These are phyloP conservation scores for Parachaetomium inaequale DNA, from an alignment of 495 filamentous ascomycete species.

Conservation along the genomic window DNA sequence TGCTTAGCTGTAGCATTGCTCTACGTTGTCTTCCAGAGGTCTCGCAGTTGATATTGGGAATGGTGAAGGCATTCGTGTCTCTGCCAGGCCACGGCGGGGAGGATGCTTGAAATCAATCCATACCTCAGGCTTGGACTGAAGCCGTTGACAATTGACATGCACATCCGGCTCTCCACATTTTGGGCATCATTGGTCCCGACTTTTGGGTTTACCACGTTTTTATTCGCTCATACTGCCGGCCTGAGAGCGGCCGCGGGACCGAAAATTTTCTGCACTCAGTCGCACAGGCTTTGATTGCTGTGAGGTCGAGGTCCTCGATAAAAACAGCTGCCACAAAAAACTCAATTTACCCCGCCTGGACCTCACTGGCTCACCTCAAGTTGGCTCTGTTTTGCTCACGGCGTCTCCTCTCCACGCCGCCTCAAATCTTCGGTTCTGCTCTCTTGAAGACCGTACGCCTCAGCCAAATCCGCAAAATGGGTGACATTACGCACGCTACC, in stretches of 20 bases:
- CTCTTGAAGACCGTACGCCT: slow-evolving; percentile 11
- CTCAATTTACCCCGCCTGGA: slow-evolving; percentile 10
- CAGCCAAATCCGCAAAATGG: slow-evolving; percentile 29
- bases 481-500: slow-evolving; percentile 35
- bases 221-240: slow-evolving; percentile 26
- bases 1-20: too few species aligned
- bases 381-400: slow-evolving; percentile 25
- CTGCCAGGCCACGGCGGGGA: too few species aligned
- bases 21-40: too few species aligned
- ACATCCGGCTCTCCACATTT: slow-evolving; percentile 19
- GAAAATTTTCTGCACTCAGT: slow-evolving; percentile 16
- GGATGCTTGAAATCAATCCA: not conserved
- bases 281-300: not conserved
- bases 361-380: slow-evolving; percentile 10
- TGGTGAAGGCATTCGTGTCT: too few species aligned
- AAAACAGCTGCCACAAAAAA: not conserved
- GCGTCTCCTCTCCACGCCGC: slow-evolving; percentile 24
- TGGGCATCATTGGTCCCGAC: slow-evolving; percentile 19
- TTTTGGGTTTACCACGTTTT: slow-evolving; percentile 18
- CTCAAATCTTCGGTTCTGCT: slow-evolving; percentile 1
- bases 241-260: not conserved
- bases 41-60: too few species aligned
- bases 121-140: too few species aligned
- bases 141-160: not conserved
- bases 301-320: not conserved